A percentile compares a stretch with the other conserved stretches of the same genome.
Conservation (phyloP, 495 filamentous ascomycete species). For the Cenococcum geophilum region DNA sequence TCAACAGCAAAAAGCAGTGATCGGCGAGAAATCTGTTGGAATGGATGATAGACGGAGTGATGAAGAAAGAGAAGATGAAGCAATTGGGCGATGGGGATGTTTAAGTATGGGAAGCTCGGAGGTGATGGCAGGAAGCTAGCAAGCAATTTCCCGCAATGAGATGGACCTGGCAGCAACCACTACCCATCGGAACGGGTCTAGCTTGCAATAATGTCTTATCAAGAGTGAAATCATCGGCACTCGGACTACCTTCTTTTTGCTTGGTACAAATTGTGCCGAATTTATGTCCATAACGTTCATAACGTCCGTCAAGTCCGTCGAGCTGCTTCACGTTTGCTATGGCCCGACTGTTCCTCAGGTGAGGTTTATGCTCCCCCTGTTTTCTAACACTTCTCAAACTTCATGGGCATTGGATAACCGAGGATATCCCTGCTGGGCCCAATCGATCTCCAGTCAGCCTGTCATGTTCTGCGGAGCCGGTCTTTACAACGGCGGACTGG, state of each 20-base stretch:
- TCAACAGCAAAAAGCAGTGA: constrained; percentile 1
- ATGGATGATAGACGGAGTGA: background rate
- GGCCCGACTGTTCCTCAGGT: background rate
- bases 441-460: too few species aligned
- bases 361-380: background rate
- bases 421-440: background rate
- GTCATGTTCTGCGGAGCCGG: too few species aligned
- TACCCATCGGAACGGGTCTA: background rate
- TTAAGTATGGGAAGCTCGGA: constrained; percentile 1
- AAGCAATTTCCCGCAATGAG: background rate
- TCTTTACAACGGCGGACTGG: too few species aligned
- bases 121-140: background rate
- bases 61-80: background rate
- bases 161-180: background rate
- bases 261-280: background rate
- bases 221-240: background rate
- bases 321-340: background rate
- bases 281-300: too few species aligned
- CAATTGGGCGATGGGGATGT: background rate
- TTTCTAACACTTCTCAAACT: background rate
- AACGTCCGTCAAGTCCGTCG: background rate
- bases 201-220: background rate
- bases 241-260: background rate
- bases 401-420: background rate
- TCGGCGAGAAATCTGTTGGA: background rate